Evolutionary conservation across 2,329 filamentous ascomycete species (phyloP).

Genomic region (Leptographium wingfieldii): DNA sequence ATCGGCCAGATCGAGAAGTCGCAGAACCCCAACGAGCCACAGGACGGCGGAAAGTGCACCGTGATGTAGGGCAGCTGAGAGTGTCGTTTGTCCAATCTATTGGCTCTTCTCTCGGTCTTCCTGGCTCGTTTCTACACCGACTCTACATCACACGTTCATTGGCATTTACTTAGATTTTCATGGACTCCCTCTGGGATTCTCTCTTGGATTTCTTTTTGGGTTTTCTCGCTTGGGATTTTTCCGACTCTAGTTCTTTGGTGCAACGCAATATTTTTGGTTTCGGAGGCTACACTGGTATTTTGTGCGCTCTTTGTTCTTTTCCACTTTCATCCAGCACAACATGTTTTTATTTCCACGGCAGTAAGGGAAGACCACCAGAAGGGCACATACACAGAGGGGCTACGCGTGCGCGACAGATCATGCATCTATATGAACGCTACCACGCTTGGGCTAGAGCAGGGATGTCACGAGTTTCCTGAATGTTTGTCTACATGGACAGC

Average conservation of each 20-base stretch:
- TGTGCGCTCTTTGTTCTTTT: not conserved
- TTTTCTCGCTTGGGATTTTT: not conserved
- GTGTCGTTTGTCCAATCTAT: not conserved
- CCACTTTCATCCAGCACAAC: not conserved
- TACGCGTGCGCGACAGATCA: not conserved
- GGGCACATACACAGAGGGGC: not conserved
- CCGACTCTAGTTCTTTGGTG: not conserved
- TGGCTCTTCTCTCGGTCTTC: not conserved
- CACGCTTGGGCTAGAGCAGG: not conserved
- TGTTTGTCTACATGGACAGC: not conserved
- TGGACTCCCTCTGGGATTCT: not conserved
- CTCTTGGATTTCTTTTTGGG: not conserved
- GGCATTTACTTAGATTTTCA: not conserved
- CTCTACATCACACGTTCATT: not conserved
- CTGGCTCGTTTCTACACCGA: not conserved
- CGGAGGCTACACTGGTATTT: not conserved
- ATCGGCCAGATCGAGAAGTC: slow-evolving; percentile 91
- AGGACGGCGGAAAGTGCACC: slow-evolving; percentile 66
- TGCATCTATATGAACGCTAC: not conserved
- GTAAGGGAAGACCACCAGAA: not conserved
- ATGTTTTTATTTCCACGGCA: not conserved
- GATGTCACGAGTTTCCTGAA: not conserved
- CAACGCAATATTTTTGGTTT: not conserved
- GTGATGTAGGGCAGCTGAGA: slow-evolving; percentile 55
- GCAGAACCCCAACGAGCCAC: slow-evolving; percentile 76